phyloP scores from a whole-genome alignment of 306 rosid species.

The Echinosophora koreensis region DNA sequence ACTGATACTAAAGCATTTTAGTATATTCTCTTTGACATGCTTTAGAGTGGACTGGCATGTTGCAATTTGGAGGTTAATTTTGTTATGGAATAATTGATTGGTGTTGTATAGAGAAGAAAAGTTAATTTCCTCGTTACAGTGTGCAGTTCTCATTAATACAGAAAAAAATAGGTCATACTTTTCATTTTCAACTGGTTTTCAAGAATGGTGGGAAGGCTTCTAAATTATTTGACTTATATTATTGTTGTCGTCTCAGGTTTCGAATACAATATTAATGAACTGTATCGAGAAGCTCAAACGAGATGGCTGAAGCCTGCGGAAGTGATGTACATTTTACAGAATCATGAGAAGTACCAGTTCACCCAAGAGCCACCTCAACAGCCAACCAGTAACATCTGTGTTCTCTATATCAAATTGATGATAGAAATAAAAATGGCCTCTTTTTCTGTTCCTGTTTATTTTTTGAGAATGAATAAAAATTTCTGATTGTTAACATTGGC shows the following conservation, averaged over 20 bases:
- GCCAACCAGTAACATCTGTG: constrained; percentile 69
- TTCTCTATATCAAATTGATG: constrained; percentile 33
- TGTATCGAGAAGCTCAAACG: constrained; percentile 76
- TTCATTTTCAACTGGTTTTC: too few species aligned
- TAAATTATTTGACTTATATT: constrained; percentile 25
- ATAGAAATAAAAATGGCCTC: constrained; percentile 10
- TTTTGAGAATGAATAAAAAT: constrained; percentile 5
- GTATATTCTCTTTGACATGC: constrained; percentile 37
- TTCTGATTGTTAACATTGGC: constrained; percentile 33
- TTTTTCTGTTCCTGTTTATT: constrained; percentile 17
- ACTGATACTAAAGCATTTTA: not conserved
- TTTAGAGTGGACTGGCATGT: not conserved
- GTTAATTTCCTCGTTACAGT: not conserved
- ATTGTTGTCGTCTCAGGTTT: constrained; percentile 54
- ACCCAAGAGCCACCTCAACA: constrained; percentile 70
- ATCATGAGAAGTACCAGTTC: constrained; percentile 80
- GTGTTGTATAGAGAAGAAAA: not conserved
- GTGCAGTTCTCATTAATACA: not conserved
- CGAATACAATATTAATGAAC: constrained; percentile 61
- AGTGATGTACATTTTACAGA: constrained; percentile 85
- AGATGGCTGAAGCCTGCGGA: constrained; percentile 99
- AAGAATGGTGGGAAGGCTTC: not conserved
- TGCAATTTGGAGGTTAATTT: constrained; percentile 25
- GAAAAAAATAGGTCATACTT: not conserved
- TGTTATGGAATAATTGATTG: constrained; percentile 5